Evolutionary conservation across 2,329 filamentous ascomycete genomes (phyloP), one percentile per base, ranked within the genome.

Genomic region (Apiospora marii): DNA sequence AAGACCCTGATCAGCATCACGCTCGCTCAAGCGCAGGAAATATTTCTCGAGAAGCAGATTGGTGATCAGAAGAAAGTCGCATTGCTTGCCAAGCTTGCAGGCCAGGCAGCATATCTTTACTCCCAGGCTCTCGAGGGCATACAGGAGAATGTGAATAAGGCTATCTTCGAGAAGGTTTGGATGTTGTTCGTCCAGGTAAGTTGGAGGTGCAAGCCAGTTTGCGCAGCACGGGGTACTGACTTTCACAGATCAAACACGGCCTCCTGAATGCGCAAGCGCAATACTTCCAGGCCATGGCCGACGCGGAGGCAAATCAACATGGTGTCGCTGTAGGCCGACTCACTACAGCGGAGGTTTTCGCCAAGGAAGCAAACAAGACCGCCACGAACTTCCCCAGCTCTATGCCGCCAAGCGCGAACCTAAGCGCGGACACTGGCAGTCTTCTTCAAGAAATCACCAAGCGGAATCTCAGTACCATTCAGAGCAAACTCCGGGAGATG

Each of bases 11-110:
- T 99, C 80, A 90, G 92, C 70, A 91, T 99, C 73, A 98, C 94
- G 88, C 89, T 99, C 71, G 97, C 96, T 1, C 96, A 99, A 83
- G 96, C 93, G 4, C 97, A 99, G 82, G 96, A 99, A 82, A 94
- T 98, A 3, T 99, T 99, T 78, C 86, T 99, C 43, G 97, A 99
- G 84, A 98, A 98, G 84, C 96, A 98, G 83, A 91, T 97, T 75
- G 88, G 92, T 19, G 96, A 98, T 81, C 91, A 93, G 75, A 99
- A 98, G 85, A 99, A 98, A 83, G 90, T 94, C 41, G 96, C 93
- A 8, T 86, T 99, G 75, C 85, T 99, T 74, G 97, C 96, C 4
- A 99, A 99, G 82, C 86, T 99, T 71, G 94, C 96, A 19, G 94
- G 95, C 72, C 96, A 99, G 79, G 94, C 96, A 2, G 93, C 93